Percentiles rank a stretch among this genome's conserved stretches.
phyloP scores from a whole-genome alignment of 2,329 filamentous ascomycete species.

The Lanzia echinophila region DNA sequence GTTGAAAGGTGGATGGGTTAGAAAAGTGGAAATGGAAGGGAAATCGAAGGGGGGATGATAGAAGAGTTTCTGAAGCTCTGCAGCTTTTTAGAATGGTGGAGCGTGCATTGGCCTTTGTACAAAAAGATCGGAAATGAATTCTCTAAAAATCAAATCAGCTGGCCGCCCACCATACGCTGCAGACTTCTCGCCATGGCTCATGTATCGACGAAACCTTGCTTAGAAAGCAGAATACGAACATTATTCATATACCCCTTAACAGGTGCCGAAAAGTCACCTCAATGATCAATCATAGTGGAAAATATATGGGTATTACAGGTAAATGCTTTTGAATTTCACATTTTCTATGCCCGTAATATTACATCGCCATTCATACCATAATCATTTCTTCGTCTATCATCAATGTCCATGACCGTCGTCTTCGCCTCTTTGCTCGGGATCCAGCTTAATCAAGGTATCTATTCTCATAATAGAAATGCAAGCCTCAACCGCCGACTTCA shows the following conservation, averaged over 20 bases:
- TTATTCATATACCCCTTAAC: too few species aligned
- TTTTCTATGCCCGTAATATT: slow-evolving; percentile 9
- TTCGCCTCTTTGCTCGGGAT: slow-evolving; percentile 72
- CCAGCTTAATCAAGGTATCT: slow-evolving; percentile 96
- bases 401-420: slow-evolving; percentile 87
- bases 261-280: too few species aligned
- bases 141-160: not conserved
- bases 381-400: slow-evolving; percentile 17
- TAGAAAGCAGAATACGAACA: too few species aligned
- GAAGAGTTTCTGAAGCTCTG: slow-evolving; percentile 32
- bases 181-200: not conserved
- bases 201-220: not conserved
- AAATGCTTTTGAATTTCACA: slow-evolving; percentile 8
- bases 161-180: not conserved
- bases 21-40: not conserved
- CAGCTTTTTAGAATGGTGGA: slow-evolving; percentile 31
- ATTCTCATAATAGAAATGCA: slow-evolving; percentile 99
- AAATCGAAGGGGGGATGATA: slow-evolving; percentile 37
- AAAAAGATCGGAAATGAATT: slow-evolving; percentile 12
- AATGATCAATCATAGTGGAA: too few species aligned
- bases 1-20: not conserved
- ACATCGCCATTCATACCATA: slow-evolving; percentile 7
- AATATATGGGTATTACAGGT: not conserved
- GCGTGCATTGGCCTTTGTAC: slow-evolving; percentile 18
- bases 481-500: slow-evolving; percentile 97